phyloP scores from a whole-genome alignment of 75 land plant genomes.

The Larix kaempferi region DNA sequence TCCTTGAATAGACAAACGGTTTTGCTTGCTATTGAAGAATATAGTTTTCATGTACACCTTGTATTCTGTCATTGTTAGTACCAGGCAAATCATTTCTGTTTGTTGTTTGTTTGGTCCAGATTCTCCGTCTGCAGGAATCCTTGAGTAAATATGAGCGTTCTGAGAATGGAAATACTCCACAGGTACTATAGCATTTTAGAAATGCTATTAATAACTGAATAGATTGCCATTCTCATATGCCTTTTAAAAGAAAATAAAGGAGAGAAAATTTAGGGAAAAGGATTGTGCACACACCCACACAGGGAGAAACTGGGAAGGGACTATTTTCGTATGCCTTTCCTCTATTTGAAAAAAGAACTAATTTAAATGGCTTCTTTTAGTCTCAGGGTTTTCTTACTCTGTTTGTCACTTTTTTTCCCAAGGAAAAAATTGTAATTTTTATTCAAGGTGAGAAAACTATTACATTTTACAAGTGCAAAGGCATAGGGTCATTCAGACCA shows the following conservation, averaged over 20 bases:
- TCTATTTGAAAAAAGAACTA: background rate
- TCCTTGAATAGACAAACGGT: background rate
- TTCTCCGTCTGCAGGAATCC: slow-evolving; percentile 84
- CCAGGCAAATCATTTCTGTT: background rate
- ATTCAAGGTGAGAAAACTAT: no score
- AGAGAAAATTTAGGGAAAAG: background rate
- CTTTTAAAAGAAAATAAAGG: background rate
- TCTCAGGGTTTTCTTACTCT: no score
- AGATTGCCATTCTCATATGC: background rate
- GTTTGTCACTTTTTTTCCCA: no score
- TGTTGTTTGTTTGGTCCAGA: slow-evolving; percentile 33
- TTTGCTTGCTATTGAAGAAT: background rate
- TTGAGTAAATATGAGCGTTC: slow-evolving; percentile 82
- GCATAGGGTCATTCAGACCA: no score
- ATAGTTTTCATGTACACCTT: background rate
- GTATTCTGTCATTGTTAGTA: background rate
- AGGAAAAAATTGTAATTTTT: no score
- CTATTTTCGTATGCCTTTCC: background rate
- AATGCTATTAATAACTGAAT: background rate
- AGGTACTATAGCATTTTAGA: slow-evolving; percentile 40
- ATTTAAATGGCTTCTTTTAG: background rate
- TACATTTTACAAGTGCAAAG: no score
- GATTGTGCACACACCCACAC: background rate
- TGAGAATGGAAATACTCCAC: slow-evolving; percentile 89
- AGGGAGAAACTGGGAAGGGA: background rate